Conservation (phyloP, 2,329 filamentous ascomycete species). For the Colletotrichum filicis region DNA sequence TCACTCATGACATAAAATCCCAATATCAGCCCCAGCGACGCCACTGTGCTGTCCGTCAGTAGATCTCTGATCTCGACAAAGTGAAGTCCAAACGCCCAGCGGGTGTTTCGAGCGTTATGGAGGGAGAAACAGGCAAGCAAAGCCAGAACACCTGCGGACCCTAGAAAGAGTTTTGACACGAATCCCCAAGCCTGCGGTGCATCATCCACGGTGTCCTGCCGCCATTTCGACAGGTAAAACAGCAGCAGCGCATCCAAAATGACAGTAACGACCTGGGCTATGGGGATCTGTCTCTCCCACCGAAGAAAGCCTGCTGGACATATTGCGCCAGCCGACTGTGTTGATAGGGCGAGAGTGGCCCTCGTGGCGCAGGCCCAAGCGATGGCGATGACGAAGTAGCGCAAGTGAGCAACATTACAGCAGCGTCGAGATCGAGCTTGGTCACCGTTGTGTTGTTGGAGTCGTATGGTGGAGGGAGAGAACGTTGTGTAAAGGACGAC, state of each 20-base stretch:
- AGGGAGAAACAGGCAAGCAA: conserved; percentile 43
- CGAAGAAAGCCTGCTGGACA: conserved; percentile 40
- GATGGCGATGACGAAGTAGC: conserved; percentile 41
- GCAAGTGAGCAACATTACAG: conserved; percentile 12
- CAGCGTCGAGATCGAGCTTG: conserved; percentile 21
- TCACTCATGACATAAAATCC: conserved; percentile 41
- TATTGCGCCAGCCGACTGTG: conserved; percentile 42
- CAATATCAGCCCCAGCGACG: conserved; percentile 39
- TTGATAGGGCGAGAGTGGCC: conserved; percentile 40
- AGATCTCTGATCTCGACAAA: conserved; percentile 43
- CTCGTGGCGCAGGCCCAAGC: conserved; percentile 46
- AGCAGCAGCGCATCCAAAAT: conserved; percentile 46
- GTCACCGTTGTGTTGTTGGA: conserved; percentile 39
- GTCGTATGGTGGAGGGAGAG: conserved; percentile 36
- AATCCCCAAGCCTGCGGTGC: conserved; percentile 38
- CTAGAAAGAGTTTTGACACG: conserved; percentile 38
- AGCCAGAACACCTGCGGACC: conserved; percentile 38
- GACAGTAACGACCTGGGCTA: conserved; percentile 42
- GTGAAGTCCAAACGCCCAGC: conserved; percentile 45
- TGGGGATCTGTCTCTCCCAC: conserved; percentile 42
- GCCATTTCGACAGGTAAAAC: conserved; percentile 39
- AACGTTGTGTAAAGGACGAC: conserved; percentile 39
- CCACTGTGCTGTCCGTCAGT: conserved; percentile 42
- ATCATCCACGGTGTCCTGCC: conserved; percentile 40
- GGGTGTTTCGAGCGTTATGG: conserved; percentile 40